Evolutionary conservation across 2,329 filamentous ascomycete genomes (phyloP).

Genomic region (Lachnellula subtilissima): DNA sequence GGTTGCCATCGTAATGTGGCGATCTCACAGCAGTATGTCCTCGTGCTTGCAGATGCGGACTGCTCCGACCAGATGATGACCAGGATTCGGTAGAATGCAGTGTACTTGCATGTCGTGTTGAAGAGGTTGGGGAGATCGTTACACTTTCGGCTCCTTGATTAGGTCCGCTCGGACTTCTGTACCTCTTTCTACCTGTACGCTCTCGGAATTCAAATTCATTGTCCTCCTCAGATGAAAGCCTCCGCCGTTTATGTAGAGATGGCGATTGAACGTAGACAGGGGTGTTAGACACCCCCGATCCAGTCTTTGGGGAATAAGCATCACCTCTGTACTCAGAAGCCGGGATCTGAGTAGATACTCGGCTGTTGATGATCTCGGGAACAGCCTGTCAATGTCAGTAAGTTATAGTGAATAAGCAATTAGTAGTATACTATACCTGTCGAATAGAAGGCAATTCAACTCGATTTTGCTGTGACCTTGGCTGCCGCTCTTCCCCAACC

Average conservation of each 20-base stretch:
- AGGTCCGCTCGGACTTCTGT: constrained; percentile 12
- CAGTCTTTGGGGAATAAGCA: constrained; percentile 6
- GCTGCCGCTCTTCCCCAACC: constrained; percentile 7
- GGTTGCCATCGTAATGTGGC: not conserved
- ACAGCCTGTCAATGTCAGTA: constrained; percentile 11
- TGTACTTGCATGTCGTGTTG: constrained; percentile 4
- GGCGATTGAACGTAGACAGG: constrained; percentile 6
- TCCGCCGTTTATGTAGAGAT: constrained; percentile 17
- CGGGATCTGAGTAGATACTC: not conserved
- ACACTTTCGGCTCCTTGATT: constrained; percentile 10
- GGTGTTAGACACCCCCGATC: not conserved
- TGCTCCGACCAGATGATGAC: constrained; percentile 10
- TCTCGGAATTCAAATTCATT: constrained; percentile 7
- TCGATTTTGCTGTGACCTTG: constrained; percentile 9
- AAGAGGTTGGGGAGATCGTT: constrained; percentile 9
- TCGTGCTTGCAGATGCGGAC: constrained; percentile 9
- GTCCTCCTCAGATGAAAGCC: constrained; percentile 16
- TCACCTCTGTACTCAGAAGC: constrained; percentile 9
- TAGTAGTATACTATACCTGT: constrained; percentile 10
- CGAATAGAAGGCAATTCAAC: constrained; percentile 21
- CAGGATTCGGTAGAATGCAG: constrained; percentile 9
- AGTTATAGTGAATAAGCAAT: not conserved
- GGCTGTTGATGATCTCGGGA: constrained; percentile 10
- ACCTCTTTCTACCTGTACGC: constrained; percentile 4
- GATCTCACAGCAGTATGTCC: constrained; percentile 4